Percentiles rank a stretch among this genome's conserved stretches.
Conservation (phyloP, 2,329 filamentous ascomycete species). For the Eutypa lata region DNA sequence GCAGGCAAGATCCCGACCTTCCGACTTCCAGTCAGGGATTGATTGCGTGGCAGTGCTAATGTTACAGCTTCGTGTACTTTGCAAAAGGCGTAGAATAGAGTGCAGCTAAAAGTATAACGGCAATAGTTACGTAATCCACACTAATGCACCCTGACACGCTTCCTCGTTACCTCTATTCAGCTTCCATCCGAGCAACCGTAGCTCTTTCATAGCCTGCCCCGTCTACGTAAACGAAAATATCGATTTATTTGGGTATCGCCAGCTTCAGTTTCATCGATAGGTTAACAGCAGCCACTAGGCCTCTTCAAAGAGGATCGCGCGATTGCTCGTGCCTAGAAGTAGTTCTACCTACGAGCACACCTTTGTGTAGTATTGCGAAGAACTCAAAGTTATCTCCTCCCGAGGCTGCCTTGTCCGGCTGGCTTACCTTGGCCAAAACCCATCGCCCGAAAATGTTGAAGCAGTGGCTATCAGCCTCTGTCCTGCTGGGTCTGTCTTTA, state of each 20-base stretch:
- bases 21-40: too few relatives aligned
- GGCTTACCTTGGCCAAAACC: too few relatives aligned
- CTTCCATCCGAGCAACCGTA: background rate
- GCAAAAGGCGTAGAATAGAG: too few relatives aligned
- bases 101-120: too few relatives aligned
- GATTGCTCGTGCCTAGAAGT: too few relatives aligned
- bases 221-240: too few relatives aligned
- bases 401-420: conserved; percentile 21
- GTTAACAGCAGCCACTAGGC: background rate
- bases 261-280: background rate
- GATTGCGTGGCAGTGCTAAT: too few relatives aligned
- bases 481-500: conserved; percentile 51
- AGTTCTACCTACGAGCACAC: too few relatives aligned
- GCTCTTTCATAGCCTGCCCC: background rate
- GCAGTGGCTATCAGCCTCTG: conserved; percentile 47
- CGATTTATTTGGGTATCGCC: background rate
- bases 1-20: too few relatives aligned
- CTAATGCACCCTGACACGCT: background rate
- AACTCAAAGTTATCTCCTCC: background rate
- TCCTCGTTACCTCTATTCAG: too few relatives aligned
- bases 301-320: too few relatives aligned
- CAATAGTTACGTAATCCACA: background rate
- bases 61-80: too few relatives aligned
- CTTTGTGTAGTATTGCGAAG: background rate
- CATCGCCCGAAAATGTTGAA: conserved; percentile 43